Evolutionary conservation across 352 stramenopile species (phyloP), one percentile per base, ranked within the genome.

Genomic region (Globisporangium polare): DNA sequence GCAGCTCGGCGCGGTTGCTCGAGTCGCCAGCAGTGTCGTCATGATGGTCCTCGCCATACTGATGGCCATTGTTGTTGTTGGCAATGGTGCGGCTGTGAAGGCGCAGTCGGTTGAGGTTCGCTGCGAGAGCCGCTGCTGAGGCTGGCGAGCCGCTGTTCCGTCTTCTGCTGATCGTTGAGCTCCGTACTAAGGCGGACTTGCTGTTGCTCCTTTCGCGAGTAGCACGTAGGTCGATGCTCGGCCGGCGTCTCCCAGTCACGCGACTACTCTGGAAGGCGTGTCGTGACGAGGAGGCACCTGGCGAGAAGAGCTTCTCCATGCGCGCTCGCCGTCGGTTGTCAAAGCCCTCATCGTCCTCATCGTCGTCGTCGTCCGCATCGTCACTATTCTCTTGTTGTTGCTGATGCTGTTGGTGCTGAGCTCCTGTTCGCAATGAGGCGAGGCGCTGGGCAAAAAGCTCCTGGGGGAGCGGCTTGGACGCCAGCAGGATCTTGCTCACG

Each of bases 1-100:
- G 72, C 12, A 92, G 68, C 58, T 83, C 75, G 5, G 53, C 58
- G 15, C 31, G 74, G 73, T 66, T 72, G 61, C 68, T 69, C 58
- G 69, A 29, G 66, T 74, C 22, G 51, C 63, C 65, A 41, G 15
- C 53, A 29, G 52, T 46, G 5, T 67, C 53, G 8, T 69, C 69
- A 10, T 63, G 59, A 2, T 55, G 20, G 13, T 58, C 35, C 17
- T 49, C 12, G 3, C 26, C 8, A 47, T 60, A 42, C n/a, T n/a
- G n/a, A n/a, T n/a, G n/a, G 24, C 20, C 33, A 43, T 26, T 33
- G 26, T 24, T 31, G 18, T 13, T 35, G 12, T 49, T 46, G 46
- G 18, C n/a, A 15, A 47, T 13, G 39, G 41, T 52, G 54, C 27
- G 49, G 15, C 60, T 33, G 15, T 35, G 47, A 18, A 58, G 37